Evolutionary conservation across 257 asterid genomes (phyloP).

Genomic region (Leonotis leonurus): DNA sequence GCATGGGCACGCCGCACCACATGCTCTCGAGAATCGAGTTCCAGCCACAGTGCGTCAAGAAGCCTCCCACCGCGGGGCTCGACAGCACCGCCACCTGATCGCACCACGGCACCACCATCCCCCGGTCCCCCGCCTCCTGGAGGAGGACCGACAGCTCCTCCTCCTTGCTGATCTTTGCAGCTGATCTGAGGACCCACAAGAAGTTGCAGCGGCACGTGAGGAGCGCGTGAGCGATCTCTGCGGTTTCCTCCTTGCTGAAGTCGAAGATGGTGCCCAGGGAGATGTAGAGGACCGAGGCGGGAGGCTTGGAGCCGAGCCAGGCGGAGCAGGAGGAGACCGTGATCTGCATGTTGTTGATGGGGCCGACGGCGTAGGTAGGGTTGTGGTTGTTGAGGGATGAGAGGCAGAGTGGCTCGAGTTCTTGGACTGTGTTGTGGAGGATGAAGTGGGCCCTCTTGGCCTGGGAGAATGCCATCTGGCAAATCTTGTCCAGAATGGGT

Average conservation of each 20-base stretch:
- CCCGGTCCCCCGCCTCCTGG: constrained; percentile 28
- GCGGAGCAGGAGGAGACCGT: constrained; percentile 10
- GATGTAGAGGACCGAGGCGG: constrained; percentile 35
- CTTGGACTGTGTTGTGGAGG: constrained; percentile 47
- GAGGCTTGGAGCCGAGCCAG: constrained; percentile 33
- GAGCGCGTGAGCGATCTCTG: constrained; percentile 43
- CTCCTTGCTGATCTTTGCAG: too few species aligned
- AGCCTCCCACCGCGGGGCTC: constrained; percentile 34
- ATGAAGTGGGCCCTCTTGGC: constrained; percentile 42
- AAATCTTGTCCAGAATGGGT: not conserved
- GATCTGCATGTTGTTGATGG: constrained; percentile 10
- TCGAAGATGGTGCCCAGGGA: constrained; percentile 38
- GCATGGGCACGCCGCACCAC: constrained; percentile 44
- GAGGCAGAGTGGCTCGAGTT: constrained; percentile 34
- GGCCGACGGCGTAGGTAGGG: constrained; percentile 40
- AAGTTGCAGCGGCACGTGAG: constrained; percentile 33
- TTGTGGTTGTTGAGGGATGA: constrained; percentile 21
- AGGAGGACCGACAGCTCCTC: not conserved
- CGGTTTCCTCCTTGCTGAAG: constrained; percentile 10
- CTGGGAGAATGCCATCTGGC: constrained; percentile 17
- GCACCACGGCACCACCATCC: constrained; percentile 48
- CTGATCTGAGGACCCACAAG: constrained; percentile 38
- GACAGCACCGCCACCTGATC: constrained; percentile 35
- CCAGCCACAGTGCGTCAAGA: constrained; percentile 25
- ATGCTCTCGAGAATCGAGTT: constrained; percentile 29